phyloP scores from a whole-genome alignment of 345 rosid genomes.

The Aurinia saxatilis region DNA sequence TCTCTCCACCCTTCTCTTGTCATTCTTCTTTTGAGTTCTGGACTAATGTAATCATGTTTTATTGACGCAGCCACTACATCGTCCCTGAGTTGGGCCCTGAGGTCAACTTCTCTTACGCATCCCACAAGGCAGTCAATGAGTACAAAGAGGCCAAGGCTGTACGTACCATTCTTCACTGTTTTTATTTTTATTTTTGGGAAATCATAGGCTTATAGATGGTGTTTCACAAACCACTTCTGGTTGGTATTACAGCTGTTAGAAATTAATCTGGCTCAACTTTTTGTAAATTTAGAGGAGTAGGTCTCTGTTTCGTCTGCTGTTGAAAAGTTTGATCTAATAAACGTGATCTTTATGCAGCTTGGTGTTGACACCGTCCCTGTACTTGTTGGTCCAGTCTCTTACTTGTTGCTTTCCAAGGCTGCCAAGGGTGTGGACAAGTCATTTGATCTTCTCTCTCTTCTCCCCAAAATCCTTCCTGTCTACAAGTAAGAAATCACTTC shows the following conservation, averaged over 20 bases:
- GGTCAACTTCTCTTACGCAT: constrained; percentile 81
- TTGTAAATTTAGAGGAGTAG: neutral
- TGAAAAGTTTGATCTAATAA: neutral
- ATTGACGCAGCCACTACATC: constrained; percentile 70
- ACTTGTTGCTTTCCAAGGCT: constrained; percentile 89
- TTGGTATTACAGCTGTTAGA: neutral
- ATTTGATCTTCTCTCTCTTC: constrained; percentile 83
- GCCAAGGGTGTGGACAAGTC: constrained; percentile 90
- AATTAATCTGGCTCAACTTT: neutral
- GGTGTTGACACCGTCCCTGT: constrained; percentile 91
- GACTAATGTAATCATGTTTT: neutral
- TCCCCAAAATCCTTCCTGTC: constrained; percentile 67
- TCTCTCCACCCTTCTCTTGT: constrained; percentile 13
- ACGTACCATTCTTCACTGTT: constrained; percentile 29
- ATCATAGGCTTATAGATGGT: neutral
- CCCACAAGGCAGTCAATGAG: constrained; percentile 93
- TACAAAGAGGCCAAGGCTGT: constrained; percentile 97
- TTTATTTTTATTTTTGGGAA: neutral
- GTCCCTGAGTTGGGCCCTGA: constrained; percentile 98
- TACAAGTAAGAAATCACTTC: constrained; percentile 62
- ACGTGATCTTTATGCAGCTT: constrained; percentile 42
- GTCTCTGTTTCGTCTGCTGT: neutral
- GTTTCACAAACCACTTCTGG: neutral
- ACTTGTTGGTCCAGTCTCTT: constrained; percentile 91
- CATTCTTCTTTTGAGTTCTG: neutral